These are phyloP conservation scores for Priceomyces medius DNA, from an alignment of 805 yeast genomes.

Conservation along the genomic window DNA sequence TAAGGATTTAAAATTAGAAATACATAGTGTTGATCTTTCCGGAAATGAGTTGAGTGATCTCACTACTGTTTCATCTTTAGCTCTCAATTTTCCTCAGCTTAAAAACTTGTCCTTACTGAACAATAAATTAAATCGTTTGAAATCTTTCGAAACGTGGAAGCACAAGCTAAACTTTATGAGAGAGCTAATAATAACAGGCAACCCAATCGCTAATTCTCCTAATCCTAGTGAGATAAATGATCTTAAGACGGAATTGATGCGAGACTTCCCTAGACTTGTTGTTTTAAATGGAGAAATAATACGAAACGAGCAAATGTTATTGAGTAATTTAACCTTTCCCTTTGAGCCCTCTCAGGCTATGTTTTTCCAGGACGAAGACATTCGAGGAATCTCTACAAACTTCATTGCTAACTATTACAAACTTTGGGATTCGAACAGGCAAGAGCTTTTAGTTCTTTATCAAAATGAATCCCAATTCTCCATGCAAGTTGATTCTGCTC, in stretches of 20 bases:
- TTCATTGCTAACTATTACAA: slow-evolving; percentile 74
- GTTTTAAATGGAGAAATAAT: slow-evolving; percentile 76
- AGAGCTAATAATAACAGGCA: slow-evolving; percentile 75
- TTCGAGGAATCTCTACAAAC: slow-evolving; percentile 69
- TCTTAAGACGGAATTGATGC: slow-evolving; percentile 62
- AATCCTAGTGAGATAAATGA: slow-evolving; percentile 29
- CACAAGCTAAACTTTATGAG: slow-evolving; percentile 70
- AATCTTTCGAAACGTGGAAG: slow-evolving; percentile 70
- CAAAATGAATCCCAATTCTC: slow-evolving; percentile 86
- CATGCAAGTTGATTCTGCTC: slow-evolving; percentile 67
- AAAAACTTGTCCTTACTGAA: slow-evolving; percentile 77
- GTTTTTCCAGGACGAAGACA: slow-evolving; percentile 77
- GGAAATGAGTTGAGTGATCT: slow-evolving; percentile 61
- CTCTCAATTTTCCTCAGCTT: slow-evolving; percentile 72
- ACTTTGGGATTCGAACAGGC: slow-evolving; percentile 79
- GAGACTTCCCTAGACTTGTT: slow-evolving; percentile 74
- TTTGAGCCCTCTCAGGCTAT: slow-evolving; percentile 53
- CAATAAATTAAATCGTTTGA: slow-evolving; percentile 61
- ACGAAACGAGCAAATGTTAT: slow-evolving; percentile 67
- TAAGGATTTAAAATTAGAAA: slow-evolving; percentile 48
- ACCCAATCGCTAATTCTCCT: slow-evolving; percentile 58
- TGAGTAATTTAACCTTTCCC: slow-evolving; percentile 53
- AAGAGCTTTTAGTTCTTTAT: slow-evolving; percentile 68
- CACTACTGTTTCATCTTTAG: slow-evolving; percentile 55
- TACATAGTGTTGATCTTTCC: slow-evolving; percentile 71